Evolutionary conservation across 192 early-diverging fungal species (phyloP).

Genomic region (Paraglomus brasilianum): DNA sequence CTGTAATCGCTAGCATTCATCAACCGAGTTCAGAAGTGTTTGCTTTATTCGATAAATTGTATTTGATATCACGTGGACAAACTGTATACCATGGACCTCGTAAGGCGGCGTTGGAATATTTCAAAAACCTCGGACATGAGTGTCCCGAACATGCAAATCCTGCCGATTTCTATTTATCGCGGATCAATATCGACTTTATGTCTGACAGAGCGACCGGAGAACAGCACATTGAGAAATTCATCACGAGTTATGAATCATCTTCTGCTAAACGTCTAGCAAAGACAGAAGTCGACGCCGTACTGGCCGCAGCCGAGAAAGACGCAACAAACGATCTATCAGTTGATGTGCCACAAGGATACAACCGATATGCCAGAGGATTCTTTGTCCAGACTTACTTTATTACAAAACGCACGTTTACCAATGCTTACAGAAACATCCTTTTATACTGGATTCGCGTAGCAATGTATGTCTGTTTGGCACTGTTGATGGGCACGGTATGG

Average conservation of each 20-base stretch:
- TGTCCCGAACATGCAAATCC: constrained; percentile 44
- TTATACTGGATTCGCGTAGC: constrained; percentile 20
- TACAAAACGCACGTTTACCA: not conserved
- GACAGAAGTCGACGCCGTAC: no score
- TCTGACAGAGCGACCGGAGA: not conserved
- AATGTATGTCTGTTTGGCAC: constrained; percentile 9
- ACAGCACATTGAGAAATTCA: no score
- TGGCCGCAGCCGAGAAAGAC: no score
- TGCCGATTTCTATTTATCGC: constrained; percentile 38
- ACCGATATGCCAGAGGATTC: constrained; percentile 3
- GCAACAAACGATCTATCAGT: no score
- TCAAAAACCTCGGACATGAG: constrained; percentile 33
- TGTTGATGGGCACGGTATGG: constrained; percentile 10
- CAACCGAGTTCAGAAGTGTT: constrained; percentile 51
- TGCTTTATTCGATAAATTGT: constrained; percentile 43
- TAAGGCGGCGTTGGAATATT: constrained; percentile 37
- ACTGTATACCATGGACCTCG: constrained; percentile 42
- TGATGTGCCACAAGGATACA: no score
- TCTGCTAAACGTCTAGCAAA: no score
- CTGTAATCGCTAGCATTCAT: constrained; percentile 48
- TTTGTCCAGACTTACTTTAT: not conserved
- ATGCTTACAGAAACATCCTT: constrained; percentile 14
- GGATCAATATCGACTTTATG: constrained; percentile 33
- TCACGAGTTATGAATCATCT: no score
- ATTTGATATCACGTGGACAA: constrained; percentile 40